Percentiles rank a stretch among this genome's conserved stretches.
Conservation (phyloP, 768 basidiomycete genomes). For the Leccinellum albellum region DNA sequence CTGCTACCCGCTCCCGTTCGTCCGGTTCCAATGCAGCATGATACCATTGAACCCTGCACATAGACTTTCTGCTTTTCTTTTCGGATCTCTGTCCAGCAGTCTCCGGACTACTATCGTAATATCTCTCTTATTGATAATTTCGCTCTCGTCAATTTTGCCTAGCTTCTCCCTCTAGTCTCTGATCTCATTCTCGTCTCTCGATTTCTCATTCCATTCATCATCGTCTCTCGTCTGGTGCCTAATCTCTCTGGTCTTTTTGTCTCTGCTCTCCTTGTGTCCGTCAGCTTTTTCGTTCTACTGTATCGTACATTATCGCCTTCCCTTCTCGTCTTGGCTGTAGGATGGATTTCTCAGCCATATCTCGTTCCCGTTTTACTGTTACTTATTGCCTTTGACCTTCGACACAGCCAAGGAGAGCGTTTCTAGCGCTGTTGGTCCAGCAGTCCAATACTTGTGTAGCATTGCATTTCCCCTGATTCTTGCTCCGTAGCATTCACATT, state of each 20-base stretch:
- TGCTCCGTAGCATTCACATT: constrained; percentile 12
- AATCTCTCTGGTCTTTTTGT: constrained; percentile 14
- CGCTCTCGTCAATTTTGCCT: constrained; percentile 22
- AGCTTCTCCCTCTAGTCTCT: constrained; percentile 18
- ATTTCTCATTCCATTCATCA: constrained; percentile 8
- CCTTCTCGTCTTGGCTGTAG: constrained; percentile 26
- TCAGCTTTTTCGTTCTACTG: constrained; percentile 19
- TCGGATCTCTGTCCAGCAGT: constrained; percentile 26
- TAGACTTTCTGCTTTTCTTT: constrained; percentile 22
- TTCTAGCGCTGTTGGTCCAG: constrained; percentile 28
- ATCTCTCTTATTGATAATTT: constrained; percentile 35
- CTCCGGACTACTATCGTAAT: constrained; percentile 32
- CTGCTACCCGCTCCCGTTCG: constrained; percentile 25
- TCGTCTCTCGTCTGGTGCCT: constrained; percentile 9
- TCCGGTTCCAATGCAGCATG: constrained; percentile 36
- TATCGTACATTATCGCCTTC: constrained; percentile 30
- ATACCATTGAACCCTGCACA: constrained; percentile 16
- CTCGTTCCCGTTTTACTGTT: constrained; percentile 20
- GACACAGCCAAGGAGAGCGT: constrained; percentile 33
- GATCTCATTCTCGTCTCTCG: constrained; percentile 4
- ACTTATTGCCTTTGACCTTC: constrained; percentile 37
- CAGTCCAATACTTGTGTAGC: constrained; percentile 32
- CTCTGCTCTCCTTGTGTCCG: constrained; percentile 30
- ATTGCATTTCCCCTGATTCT: constrained; percentile 28
- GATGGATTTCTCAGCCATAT: constrained; percentile 31